Evolutionary conservation across 2,329 filamentous ascomycete species (phyloP).

Genomic region (Beauveria australis): DNA sequence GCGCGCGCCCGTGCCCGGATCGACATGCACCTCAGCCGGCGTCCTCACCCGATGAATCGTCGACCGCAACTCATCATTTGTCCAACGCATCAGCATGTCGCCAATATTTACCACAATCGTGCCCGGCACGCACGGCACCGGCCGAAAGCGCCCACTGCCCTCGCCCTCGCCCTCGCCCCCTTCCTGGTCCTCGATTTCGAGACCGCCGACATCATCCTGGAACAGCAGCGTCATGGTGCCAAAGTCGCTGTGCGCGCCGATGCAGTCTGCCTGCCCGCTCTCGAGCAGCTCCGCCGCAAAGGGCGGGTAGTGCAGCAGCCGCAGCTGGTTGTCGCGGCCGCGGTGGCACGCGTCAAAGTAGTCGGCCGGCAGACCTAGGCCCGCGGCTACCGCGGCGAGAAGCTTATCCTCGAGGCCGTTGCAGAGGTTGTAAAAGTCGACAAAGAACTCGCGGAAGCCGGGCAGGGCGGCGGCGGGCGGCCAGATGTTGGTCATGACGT

Average conservation of each 20-base stretch:
- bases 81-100: slow-evolving; percentile 32
- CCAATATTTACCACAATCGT: slow-evolving; percentile 31
- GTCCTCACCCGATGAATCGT: slow-evolving; percentile 36
- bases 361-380: slow-evolving; percentile 55
- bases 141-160: slow-evolving; percentile 20
- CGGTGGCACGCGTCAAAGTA: slow-evolving; percentile 62
- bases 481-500: slow-evolving; percentile 22
- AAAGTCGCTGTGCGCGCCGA: slow-evolving; percentile 26
- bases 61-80: slow-evolving; percentile 27
- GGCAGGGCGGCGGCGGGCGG: slow-evolving; percentile 18
- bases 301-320: slow-evolving; percentile 47
- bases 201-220: slow-evolving; percentile 26
- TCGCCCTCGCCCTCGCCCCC: too few species aligned
- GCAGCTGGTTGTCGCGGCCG: slow-evolving; percentile 49
- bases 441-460: slow-evolving; percentile 20
- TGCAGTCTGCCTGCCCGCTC: slow-evolving; percentile 20
- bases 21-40: slow-evolving; percentile 15
- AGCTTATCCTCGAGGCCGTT: slow-evolving; percentile 63
- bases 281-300: slow-evolving; percentile 22
- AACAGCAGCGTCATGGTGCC: slow-evolving; percentile 24
- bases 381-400: slow-evolving; percentile 69
- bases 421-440: slow-evolving; percentile 60
- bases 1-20: slow-evolving; percentile 18
- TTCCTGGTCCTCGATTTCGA: slow-evolving; percentile 34
- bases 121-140: slow-evolving; percentile 21